phyloP scores from a whole-genome alignment of 1,139 yeast species.

The Diutina ranongensis region DNA sequence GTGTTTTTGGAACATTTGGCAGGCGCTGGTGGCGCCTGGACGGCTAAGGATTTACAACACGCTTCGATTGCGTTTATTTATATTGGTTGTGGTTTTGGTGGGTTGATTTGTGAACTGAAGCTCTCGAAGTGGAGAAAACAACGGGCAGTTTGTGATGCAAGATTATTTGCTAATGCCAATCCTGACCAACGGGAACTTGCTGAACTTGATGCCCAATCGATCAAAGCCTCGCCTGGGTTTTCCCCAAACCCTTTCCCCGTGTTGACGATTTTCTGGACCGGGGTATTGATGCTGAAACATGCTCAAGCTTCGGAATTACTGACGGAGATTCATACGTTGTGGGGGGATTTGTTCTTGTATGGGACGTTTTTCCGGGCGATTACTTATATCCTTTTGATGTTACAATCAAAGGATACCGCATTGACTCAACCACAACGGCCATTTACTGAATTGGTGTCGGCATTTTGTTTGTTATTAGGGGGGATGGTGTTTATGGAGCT shows the following conservation, averaged over 20 bases:
- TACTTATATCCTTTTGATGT: slow-evolving; percentile 50
- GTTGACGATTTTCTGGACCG: slow-evolving; percentile 91
- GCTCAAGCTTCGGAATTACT: slow-evolving; percentile 71
- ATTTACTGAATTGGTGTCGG: slow-evolving; percentile 67
- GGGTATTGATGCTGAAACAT: slow-evolving; percentile 91
- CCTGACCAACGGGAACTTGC: slow-evolving; percentile 21
- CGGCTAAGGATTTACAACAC: slow-evolving; percentile 89
- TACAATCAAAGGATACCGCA: slow-evolving; percentile 31
- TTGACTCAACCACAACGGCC: slow-evolving; percentile 47
- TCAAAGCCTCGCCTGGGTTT: slow-evolving; percentile 55
- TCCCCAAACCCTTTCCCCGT: slow-evolving; percentile 91
- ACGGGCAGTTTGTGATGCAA: not conserved
- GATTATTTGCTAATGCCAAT: slow-evolving; percentile 21
- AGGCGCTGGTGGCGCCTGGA: slow-evolving; percentile 71
- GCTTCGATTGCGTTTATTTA: slow-evolving; percentile 91
- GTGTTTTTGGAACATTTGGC: slow-evolving; percentile 78
- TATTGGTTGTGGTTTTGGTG: slow-evolving; percentile 88
- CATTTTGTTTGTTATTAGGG: slow-evolving; percentile 75
- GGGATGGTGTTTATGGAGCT: slow-evolving; percentile 90
- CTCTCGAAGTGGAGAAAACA: slow-evolving; percentile 34
- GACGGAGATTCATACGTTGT: slow-evolving; percentile 73
- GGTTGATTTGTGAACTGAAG: slow-evolving; percentile 63
- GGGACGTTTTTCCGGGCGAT: slow-evolving; percentile 68
- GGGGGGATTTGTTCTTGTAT: slow-evolving; percentile 76
- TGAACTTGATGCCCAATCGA: slow-evolving; percentile 14